Base-by-base conservation (phyloP, 495 filamentous ascomycete genomes). In the Aspergillus affinis region DNA sequence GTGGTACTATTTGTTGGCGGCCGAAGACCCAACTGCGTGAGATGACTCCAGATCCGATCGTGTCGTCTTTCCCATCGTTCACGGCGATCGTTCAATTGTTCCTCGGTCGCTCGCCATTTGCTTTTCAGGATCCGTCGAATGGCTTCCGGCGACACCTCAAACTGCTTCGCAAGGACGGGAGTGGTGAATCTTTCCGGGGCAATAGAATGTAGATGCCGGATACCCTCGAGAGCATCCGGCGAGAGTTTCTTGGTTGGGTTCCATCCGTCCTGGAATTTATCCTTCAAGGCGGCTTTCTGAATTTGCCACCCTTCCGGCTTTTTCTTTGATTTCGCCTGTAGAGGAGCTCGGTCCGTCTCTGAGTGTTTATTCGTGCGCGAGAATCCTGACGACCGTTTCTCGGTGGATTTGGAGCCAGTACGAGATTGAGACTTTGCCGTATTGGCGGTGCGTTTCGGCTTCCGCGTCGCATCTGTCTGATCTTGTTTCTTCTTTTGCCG, bases 221-320 rank as follows among this genome's bases (percentile, higher is more conserved):
- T 97, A 27, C 91, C 92, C 17, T 92, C 88, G 12, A 96, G 69
- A 12, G 93, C 90, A 71, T 97, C 93, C 0, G 93, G 94, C 0
- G 94, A 98, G 2, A 98, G 84, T 58, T 86, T 86, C 75, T 95
- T 98, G 26, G 79, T 79, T 21, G 94, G 92, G 46, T 80, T 76
- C 92, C 93, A 98, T 7, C 87, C 86, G 0, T 64, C 71, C 1
- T 84, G 81, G 64, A 97, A 96, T 68, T 97, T 97, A 29, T 79
- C 65, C 55, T 84, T 75, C 18, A 93, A 69, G 0, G 83, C 85
- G 0, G 69, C 71, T 71, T 95, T 96, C 50, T 95, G 85, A 10
- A 85, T 73, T 63, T 83, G 80, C 92, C 92, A 97, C 3, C 54
- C 50, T 63, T 90, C 84, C 18, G 58, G 66, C 59, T 78, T 77